A percentile compares a stretch with the other conserved stretches of the same genome.
phyloP scores from a whole-genome alignment of 192 early-diverging fungal species.

The Globomyces pollinis-pini region DNA sequence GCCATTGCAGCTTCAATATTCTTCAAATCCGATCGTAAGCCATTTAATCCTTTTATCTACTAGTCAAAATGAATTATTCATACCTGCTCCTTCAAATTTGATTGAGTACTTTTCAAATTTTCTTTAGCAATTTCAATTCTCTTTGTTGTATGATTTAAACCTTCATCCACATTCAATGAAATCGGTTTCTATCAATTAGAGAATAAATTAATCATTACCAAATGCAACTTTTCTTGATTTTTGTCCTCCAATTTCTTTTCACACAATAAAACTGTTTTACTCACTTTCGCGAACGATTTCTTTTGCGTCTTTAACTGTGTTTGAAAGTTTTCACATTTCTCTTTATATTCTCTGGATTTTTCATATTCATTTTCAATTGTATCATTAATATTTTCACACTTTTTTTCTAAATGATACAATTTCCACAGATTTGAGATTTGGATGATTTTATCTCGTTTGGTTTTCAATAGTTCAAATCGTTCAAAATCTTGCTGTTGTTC shows the following conservation, averaged over 20 bases:
- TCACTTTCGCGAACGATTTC: constrained; percentile 64
- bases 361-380: constrained; percentile 53
- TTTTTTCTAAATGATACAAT: constrained; percentile 78
- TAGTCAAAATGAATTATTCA: too few relatives aligned
- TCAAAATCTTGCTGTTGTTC: constrained; percentile 91
- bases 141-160: too few relatives aligned
- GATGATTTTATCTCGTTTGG: constrained; percentile 56
- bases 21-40: too few relatives aligned
- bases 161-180: too few relatives aligned
- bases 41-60: too few relatives aligned
- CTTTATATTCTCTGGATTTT: constrained; percentile 5
- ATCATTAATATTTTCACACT: constrained; percentile 48
- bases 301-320: constrained; percentile 50
- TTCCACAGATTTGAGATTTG: constrained; percentile 79
- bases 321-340: constrained; percentile 17
- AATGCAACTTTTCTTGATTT: constrained; percentile 45
- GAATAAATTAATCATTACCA: not conserved
- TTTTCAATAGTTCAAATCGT: constrained; percentile 58
- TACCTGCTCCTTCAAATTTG: too few relatives aligned
- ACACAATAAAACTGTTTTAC: constrained; percentile 59
- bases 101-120: too few relatives aligned
- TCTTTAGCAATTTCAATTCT: too few relatives aligned
- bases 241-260: constrained; percentile 70
- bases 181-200: too few relatives aligned
- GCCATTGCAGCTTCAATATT: too few relatives aligned